Evolutionary conservation across 768 basidiomycete genomes (phyloP).

Genomic region (Hebeloma cylindrosporum): DNA sequence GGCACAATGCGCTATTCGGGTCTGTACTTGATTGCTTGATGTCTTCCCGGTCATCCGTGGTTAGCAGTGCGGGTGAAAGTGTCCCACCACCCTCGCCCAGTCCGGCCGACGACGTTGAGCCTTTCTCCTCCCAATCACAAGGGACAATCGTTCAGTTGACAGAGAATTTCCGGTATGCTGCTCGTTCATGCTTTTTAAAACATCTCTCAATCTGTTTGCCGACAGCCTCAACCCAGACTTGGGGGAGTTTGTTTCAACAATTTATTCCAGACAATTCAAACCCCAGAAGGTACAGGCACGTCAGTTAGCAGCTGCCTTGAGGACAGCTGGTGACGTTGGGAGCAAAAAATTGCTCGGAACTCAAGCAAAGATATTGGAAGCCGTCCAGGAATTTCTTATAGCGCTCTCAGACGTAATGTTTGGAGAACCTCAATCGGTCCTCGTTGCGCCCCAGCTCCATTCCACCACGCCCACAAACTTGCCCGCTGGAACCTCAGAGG

Average conservation of each 20-base stretch:
- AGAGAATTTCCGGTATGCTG: slow-evolving; percentile 47
- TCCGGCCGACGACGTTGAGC: slow-evolving; percentile 19
- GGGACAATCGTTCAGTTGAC: slow-evolving; percentile 47
- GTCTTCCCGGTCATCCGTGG: slow-evolving; percentile 22
- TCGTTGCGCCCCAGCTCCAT: slow-evolving; percentile 25
- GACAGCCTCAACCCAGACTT: slow-evolving; percentile 50
- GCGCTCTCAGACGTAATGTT: slow-evolving; percentile 47
- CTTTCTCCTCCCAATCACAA: slow-evolving; percentile 29
- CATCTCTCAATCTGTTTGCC: not conserved
- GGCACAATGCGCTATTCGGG: slow-evolving; percentile 42
- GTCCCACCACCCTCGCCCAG: slow-evolving; percentile 9
- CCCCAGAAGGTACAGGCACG: slow-evolving; percentile 46
- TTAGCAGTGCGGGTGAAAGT: slow-evolving; percentile 2
- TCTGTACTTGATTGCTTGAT: slow-evolving; percentile 50
- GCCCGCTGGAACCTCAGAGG: slow-evolving; percentile 10
- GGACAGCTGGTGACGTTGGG: slow-evolving; percentile 23
- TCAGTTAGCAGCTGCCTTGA: slow-evolving; percentile 37
- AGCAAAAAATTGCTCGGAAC: slow-evolving; percentile 21
- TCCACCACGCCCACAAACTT: slow-evolving; percentile 14
- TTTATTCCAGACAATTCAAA: slow-evolving; percentile 48
- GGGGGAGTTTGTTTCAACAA: slow-evolving; percentile 53
- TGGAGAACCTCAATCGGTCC: slow-evolving; percentile 34
- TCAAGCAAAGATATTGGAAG: slow-evolving; percentile 21
- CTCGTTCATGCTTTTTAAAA: not conserved
- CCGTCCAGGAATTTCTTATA: slow-evolving; percentile 38